Base-by-base conservation (phyloP, 2,329 filamentous ascomycete species). In the Epichloe hybrida region DNA sequence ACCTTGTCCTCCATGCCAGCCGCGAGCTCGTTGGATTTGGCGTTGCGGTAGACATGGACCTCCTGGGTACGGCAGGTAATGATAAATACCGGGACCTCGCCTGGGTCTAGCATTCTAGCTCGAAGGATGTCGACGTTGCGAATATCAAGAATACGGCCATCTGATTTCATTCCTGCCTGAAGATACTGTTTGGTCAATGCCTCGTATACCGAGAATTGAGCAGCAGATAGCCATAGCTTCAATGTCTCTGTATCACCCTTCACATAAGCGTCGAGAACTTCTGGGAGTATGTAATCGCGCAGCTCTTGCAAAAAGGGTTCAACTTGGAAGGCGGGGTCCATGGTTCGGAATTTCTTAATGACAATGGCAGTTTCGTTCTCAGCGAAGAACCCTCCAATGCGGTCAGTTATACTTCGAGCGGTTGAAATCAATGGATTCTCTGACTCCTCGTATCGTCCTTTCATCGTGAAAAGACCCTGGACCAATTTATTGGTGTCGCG, bases 1-100 rank as follows among this genome's bases (percentile, higher is more conserved):
- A 98, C 93, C 72, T 90, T 94, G 70, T 98, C 93, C 69, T 98
- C 93, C 89, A 96, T 97, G 42, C 93, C 93, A 12, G 91, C 91
- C 3, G 91, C 90, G 46, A 98, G 79, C 67, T 96, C 77, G 56
- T 84, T 84, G 1, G 84, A 84, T 76, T 98, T 97, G 52, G 84
- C 82, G 57, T 97, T 95, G 55, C 86, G 81, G 73, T 96, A 98
- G 15, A 97, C 90, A 64, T 98, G 93, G 11, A 98, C 90, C 69
- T 98, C 93, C 66, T 98, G 93, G 11, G 93, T 96, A 57, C 93
- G 79, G 72, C 89, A 95, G 54, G 90, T 96, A 58, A 98, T 85
- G 64, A 98, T 95, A 65, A 98, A 97, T 27, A 98, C 91, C 2
- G 93, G 93, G 41, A 93, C 82, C 68, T 93, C 88, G 56, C 87